A percentile compares a stretch with the other conserved stretches of the same genome.
Conservation (phyloP, 768 basidiomycete genomes). For the Tremella mesenterica region DNA sequence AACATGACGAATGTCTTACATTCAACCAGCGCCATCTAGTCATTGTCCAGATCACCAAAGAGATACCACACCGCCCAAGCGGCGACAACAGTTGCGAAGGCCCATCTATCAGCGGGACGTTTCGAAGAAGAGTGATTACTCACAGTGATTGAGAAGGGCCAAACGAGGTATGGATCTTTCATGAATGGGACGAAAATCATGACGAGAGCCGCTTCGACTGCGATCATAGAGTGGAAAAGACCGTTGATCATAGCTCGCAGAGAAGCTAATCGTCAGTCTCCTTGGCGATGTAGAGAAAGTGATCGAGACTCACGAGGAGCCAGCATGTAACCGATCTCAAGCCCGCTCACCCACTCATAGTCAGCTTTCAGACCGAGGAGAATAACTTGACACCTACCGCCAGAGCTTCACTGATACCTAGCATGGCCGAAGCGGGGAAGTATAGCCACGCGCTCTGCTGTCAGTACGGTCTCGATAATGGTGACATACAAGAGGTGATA, state of each 20-base stretch:
- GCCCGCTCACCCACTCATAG: constrained; percentile 34
- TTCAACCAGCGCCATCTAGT: too few species aligned
- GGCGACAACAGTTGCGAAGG: constrained; percentile 6
- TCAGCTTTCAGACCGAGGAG: neutral
- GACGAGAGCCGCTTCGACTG: constrained; percentile 28
- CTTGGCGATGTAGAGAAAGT: neutral
- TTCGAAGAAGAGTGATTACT: neutral
- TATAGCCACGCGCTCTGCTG: constrained; percentile 34
- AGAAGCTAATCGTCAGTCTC: constrained; percentile 3
- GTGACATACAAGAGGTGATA: constrained; percentile 20
- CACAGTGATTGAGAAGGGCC: constrained; percentile 22
- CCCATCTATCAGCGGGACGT: neutral
- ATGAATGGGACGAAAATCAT: constrained; percentile 19
- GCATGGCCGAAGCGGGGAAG: constrained; percentile 9
- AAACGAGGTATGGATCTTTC: constrained; percentile 37
- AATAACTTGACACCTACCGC: constrained; percentile 5
- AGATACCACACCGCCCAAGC: constrained; percentile 11
- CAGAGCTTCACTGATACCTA: constrained; percentile 16
- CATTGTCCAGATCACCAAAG: constrained; percentile 14
- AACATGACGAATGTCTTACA: too few species aligned
- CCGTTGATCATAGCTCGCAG: constrained; percentile 29
- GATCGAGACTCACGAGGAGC: constrained; percentile 11
- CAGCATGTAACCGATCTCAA: constrained; percentile 33
- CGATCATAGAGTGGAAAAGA: constrained; percentile 33
- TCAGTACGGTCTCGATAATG: neutral